Evolutionary conservation across 495 filamentous ascomycete genomes (phyloP), one percentile per base, ranked within the genome.

Genomic region (Daldinia decipiens): DNA sequence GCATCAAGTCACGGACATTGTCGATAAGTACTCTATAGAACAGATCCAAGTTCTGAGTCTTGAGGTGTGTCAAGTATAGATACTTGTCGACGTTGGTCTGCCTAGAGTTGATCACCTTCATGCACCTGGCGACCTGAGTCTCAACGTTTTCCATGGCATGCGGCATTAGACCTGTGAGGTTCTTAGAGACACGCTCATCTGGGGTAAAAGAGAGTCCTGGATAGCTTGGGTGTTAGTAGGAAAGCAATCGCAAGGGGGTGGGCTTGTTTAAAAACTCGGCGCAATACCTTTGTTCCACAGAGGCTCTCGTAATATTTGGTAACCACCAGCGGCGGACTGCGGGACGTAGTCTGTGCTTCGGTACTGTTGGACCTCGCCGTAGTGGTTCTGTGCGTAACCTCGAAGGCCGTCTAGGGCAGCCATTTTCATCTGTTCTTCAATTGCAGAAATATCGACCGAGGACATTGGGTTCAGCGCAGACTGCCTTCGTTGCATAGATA

Each of bases 1-100:
- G 95, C 72, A 96, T 97, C 71, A 98, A 81, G 76, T 95, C 91
- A 81, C 91, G 91, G 72, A 97, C 88, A 81, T 98, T 91, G 78
- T 95, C 90, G 66, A 94, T 92, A 68, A 98, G 85, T 71, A 99
- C 84, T 70, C 95, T 88, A 85, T 97, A 99, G 84, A 98, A 99
- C 54, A 99, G 86, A 79, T 98, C 93, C 36, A 91, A 87, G 80
- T 98, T 97, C 71, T 92, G 90, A 75, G 89, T 90, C 81, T 95
- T 92, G 77, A 99, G 86, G 29, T 89, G 87, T 72, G 92, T 93
- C 76, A 99, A 85, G 80, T 98, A 99, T 52, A 95, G 88, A 80
- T 95, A 99, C 80, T 94, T 97, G 81, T 99, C 95, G 78, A 99
- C 93, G 40, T 85, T 81, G 52, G 92, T 93, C 62, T 87, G 84